Evolutionary conservation across 2,329 filamentous ascomycete species (phyloP), one percentile per base, ranked within the genome.

Genomic region (Mariannaea elegans): DNA sequence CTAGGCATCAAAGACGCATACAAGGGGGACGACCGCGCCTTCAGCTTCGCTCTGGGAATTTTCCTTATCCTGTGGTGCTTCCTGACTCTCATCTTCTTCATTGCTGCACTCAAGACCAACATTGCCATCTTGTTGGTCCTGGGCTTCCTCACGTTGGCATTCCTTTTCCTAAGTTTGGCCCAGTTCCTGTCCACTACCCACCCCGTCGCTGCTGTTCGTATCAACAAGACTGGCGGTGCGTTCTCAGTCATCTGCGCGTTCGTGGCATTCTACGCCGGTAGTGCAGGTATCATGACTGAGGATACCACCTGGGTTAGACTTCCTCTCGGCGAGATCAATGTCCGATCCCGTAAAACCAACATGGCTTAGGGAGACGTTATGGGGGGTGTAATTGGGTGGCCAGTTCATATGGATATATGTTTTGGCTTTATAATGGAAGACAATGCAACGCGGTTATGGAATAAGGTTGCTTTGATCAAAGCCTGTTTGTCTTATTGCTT

Each of bases 1-100:
- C 81, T 86, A 4, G 84, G 82, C 49, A 85, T 88, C 65, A 76
- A 78, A 42, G 70, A 66, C 0, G 76, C 76, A 1, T 82, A 86
- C 56, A 68, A 67, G 2, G 77, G 75, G 9, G 75, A 76, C 29
- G 66, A 65, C 4, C 72, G 71, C 13, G 76, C 75, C 1, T 77
- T 76, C 27, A 85, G 83, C 67, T 76, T 82, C 61, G 81, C 83
- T 0, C 77, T 88, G 18, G 85, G 84, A 23, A 80, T 88, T 52
- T 88, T 82, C 71, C 74, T 88, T 60, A 84, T 87, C 71, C 72
- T 83, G 31, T 87, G 85, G 85, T 85, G 83, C 69, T 84, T 87
- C 69, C 81, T 88, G 66, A 87, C 84, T 36, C 73, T 81, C 56
- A 59, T 88, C 42, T 80, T 88, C 55, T 76, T 87, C 18, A 62